These are phyloP conservation scores for Claviceps maximensis DNA, from an alignment of 2,329 filamentous ascomycete species.

Conservation along the genomic window DNA sequence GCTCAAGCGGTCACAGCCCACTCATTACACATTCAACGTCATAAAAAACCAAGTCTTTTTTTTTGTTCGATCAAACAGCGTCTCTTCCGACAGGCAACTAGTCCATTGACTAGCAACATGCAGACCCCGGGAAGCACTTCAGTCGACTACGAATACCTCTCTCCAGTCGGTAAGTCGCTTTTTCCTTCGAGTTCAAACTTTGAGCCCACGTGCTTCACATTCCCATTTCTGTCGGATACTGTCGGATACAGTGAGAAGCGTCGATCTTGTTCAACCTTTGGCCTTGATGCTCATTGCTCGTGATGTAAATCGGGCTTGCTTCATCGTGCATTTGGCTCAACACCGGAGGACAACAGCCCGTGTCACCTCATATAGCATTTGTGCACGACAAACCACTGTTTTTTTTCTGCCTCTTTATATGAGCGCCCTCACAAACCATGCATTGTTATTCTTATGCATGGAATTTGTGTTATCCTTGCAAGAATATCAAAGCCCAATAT, in stretches of 20 bases:
- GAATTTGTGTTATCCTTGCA: neutral
- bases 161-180: constrained; percentile 40
- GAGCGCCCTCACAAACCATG: neutral
- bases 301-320: neutral
- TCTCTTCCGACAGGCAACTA: constrained; percentile 21
- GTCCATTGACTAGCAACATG: constrained; percentile 18
- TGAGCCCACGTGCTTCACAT: constrained; percentile 30
- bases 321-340: neutral
- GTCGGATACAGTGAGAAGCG: constrained; percentile 15
- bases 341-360: neutral
- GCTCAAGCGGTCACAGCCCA: neutral
- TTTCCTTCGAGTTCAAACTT: neutral
- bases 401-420: neutral
- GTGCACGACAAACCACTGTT: neutral
- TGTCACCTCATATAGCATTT: neutral
- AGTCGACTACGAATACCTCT: constrained; percentile 31
- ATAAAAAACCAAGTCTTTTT: neutral
- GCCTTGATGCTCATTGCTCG: neutral
- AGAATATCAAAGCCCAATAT: neutral
- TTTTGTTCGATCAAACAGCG: neutral
- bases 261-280: neutral
- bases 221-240: constrained; percentile 22
- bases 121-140: constrained; percentile 33
- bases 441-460: neutral
- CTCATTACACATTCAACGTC: neutral